Base-by-base conservation (phyloP, 768 basidiomycete genomes). In the Tricholoma flavovirens region DNA sequence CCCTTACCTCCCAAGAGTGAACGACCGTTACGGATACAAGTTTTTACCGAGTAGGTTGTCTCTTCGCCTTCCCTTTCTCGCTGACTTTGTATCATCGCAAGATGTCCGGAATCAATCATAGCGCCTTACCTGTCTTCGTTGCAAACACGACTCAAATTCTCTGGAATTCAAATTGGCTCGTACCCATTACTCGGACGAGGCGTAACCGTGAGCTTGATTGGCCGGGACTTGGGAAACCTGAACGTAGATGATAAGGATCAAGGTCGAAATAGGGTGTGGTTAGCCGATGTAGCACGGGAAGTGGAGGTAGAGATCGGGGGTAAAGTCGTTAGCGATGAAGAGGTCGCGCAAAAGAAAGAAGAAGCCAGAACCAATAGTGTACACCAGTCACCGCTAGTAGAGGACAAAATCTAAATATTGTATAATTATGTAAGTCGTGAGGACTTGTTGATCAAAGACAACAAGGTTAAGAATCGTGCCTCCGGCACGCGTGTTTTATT, bases 71-170 rank as follows among this genome's bases (percentile, higher is more conserved):
- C 53, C 35, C 3, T 35, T 56, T 38, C 17, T 43, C 43, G 11
- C 52, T 61, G 19, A 56, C 38, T 40, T 22, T 11, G 8, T 30
- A 26, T 22, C 38, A 30, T 53, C 33, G 12, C 38, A 60, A 79
- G 77, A 75, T 90, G 68, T 61, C 83, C 90, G 0, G 95, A 98
- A 74, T 91, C 90, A 1, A 82, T 83, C 66, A 83, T 83, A 46
- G 80, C 95, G 14, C 94, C 95, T 0, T 97, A 87, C 71, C 77
- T 98, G 22, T 88, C 90, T 1, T 73, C 79, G 9, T 78, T 98
- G 1, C 87, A 90, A 65, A 77, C 80, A 36, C 84, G 89, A 50
- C 81, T 93, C 2, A 82, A 79, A 64, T 72, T 78, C 2, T 87
- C 90, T 49, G 88, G 86, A 10, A 83, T 98, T 49, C 85, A 90